Evolutionary conservation across 192 early-diverging fungal genomes (phyloP), one percentile per base, ranked within the genome.

Genomic region (Bifiguratus adelaidae): DNA sequence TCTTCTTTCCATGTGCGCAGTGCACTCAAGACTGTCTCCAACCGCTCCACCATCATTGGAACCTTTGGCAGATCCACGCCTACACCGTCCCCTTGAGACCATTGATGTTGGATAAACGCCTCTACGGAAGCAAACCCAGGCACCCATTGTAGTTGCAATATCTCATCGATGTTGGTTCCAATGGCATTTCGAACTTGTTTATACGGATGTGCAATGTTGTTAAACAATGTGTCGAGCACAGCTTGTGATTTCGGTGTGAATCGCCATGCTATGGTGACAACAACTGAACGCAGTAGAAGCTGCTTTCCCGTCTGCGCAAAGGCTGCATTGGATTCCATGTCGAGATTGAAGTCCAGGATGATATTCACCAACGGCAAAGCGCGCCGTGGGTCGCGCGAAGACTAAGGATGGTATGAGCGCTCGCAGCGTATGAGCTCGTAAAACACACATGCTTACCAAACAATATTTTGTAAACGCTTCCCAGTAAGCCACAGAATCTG

Each of bases 261-360:
- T 5, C 85, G 69, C 89, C 91, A 95, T 22, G 77, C 75, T 47
- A 85, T 76, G 1, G 59, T 57, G 16, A 68, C 55, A 2, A 95
- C 38, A 36, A 90, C 20, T 3, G 74, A 60, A 3, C 77, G 68
- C 8, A 80, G 54, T 22, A 90, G 67, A 29, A 80, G 64, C 13
- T 95, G 63, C 58, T 94, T 92, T 44, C 82, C 80, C 7, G 84
- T 71, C 58, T 97, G 91, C 0, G 66, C 62, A 49, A 92, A 94
- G 13, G 93, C 89, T 3, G 86, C 82, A 42, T 91, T 80, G 0
- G 84, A 77, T 4, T 72, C 67, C 4, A 82, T 77, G 50, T 94
- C 89, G 29, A 90, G 61, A 16, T 72, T 63, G 2, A 70, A 57
- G 18, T 63, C 57, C 12, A 95, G 58, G 4, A 97, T 46, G 20